phyloP scores from a whole-genome alignment of 176 grass and related monocot species.

The Tuctoria greenei region DNA sequence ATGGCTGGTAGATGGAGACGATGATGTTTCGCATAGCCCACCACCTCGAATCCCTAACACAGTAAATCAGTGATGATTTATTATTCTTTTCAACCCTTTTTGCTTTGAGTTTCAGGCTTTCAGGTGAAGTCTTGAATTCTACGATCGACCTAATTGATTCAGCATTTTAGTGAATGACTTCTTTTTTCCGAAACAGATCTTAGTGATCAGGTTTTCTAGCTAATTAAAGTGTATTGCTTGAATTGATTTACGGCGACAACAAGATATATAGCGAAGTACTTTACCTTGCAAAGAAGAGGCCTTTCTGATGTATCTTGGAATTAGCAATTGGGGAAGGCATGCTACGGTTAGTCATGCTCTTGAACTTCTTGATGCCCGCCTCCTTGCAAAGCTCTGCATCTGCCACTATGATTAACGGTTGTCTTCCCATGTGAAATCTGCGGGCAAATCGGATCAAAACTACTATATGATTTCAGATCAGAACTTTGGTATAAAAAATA shows the following conservation, averaged over 20 bases:
- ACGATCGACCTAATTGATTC: too few relatives aligned
- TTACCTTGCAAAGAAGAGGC: constrained; percentile 60
- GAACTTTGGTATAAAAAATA: too few relatives aligned
- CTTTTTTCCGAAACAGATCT: too few relatives aligned
- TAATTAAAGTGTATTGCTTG: too few relatives aligned
- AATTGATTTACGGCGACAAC: too few relatives aligned
- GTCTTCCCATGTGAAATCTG: constrained; percentile 49
- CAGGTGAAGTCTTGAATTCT: too few relatives aligned
- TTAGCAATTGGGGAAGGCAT: neutral
- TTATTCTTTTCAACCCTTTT: too few relatives aligned
- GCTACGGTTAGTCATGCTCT: constrained; percentile 38
- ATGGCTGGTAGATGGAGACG: constrained; percentile 64
- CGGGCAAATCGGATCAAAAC: neutral
- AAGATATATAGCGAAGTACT: neutral
- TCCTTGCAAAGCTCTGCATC: constrained; percentile 42
- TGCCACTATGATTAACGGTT: constrained; percentile 36
- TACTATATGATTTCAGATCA: too few relatives aligned
- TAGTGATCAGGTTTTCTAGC: too few relatives aligned
- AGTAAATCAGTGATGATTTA: too few relatives aligned
- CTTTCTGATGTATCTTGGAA: constrained; percentile 37
- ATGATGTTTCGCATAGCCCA: constrained; percentile 51
- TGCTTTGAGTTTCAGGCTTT: too few relatives aligned
- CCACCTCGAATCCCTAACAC: constrained; percentile 58
- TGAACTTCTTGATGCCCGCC: constrained; percentile 51
- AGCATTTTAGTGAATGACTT: too few relatives aligned